Base-by-base conservation (phyloP, 2,329 filamentous ascomycete genomes). In the Stenocarpella maydis region DNA sequence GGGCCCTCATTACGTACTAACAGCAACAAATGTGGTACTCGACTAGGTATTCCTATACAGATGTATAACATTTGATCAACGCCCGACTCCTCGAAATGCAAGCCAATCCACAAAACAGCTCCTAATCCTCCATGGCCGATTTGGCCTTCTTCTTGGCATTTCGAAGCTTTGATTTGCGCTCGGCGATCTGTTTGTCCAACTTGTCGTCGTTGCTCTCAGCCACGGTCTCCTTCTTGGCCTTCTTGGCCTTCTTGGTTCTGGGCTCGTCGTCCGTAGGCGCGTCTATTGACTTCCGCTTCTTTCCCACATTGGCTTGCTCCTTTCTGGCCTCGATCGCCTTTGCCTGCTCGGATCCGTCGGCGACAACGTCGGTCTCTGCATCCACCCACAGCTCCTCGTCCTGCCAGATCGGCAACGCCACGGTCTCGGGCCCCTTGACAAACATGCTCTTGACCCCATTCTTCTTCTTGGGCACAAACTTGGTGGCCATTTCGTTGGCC, bases 381-480 rank as follows among this genome's bases (percentile, higher is more conserved):
- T 96, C 92, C 19, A 91, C 81, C 94, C 96, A 99, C 73, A 99
- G 85, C 85, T 98, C 94, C 74, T 94, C 91, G 5, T 95, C 92
- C 77, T 97, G 83, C 93, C 94, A 99, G 78, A 99, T 90, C n/a
- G 96, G 96, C 76, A 99, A 86, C 10, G 95, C 92, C 71, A 91
- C 91, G 5, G 95, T 97, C 77, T 93, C 90, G 34, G 93, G 91
- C 3, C 94, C 93, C 86, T 98, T 99, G 84, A 99, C 86, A 80
- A 97, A 94, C 71, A 99, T 83, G 72, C 89, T 88, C 80, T 91
- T 91, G 72, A 98, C 87, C 79, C 95, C 96, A 76, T 88, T 89
- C 94, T 95, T 98, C 76, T 94, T 91, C 79, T 95, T 91, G 21
- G 94, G 89, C 54, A 98, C 89, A 77, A 91, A 92, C 80, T 92